A percentile compares a stretch with the other conserved stretches of the same genome.
phyloP scores from a whole-genome alignment of 2,329 filamentous ascomycete species.

The Stylonectria norvegica region DNA sequence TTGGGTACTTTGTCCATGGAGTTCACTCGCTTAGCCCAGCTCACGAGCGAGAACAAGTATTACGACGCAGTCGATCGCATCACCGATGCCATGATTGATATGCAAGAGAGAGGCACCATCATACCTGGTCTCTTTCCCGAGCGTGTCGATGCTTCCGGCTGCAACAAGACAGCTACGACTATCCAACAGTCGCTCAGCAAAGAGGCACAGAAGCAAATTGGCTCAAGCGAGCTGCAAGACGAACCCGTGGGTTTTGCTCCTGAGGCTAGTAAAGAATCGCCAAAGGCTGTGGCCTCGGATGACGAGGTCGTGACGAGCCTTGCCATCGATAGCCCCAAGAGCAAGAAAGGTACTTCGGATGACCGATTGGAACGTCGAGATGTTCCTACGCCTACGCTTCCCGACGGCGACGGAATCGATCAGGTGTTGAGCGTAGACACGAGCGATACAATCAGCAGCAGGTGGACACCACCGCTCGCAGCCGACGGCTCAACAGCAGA shows the following conservation, averaged over 20 bases:
- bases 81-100: slow-evolving; percentile 72
- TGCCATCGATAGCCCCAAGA: too few species aligned
- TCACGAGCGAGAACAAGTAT: slow-evolving; percentile 77
- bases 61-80: slow-evolving; percentile 88
- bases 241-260: slow-evolving; percentile 29
- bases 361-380: slow-evolving; percentile 7
- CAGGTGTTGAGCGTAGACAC: too few species aligned
- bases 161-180: slow-evolving; percentile 54
- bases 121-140: slow-evolving; percentile 81
- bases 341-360: slow-evolving; percentile 1
- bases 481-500: slow-evolving; percentile 34
- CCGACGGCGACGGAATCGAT: background rate
- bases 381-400: background rate
- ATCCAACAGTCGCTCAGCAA: slow-evolving; percentile 29
- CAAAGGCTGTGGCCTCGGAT: background rate
- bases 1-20: slow-evolving; percentile 79
- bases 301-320: too few species aligned
- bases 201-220: slow-evolving; percentile 35
- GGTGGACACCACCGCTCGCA: slow-evolving; percentile 27
- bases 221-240: slow-evolving; percentile 28
- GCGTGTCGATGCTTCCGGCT: slow-evolving; percentile 74
- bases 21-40: slow-evolving; percentile 82
- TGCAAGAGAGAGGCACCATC: slow-evolving; percentile 65
- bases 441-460: too few species aligned
- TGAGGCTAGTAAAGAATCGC: background rate